Conservation (phyloP, 2,329 filamentous ascomycete genomes). For the Nannizziopsis barbatae region DNA sequence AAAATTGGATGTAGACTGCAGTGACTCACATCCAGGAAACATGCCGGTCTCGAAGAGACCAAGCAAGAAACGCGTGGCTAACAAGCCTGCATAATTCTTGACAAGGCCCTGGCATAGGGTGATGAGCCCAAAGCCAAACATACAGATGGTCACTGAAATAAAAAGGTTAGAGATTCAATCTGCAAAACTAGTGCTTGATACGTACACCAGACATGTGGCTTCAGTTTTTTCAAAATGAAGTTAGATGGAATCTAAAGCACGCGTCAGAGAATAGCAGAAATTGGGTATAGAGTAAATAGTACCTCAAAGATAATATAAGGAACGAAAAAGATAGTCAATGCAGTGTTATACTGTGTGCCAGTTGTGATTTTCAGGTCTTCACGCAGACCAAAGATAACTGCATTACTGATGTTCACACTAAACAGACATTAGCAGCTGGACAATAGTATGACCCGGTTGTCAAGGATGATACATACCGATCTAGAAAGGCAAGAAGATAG, state of each 20-base stretch:
- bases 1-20: conserved; percentile 11
- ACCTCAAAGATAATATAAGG: conserved; percentile 53
- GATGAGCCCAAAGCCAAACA: conserved; percentile 70
- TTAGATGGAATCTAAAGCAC: conserved; percentile 57
- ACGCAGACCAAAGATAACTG: conserved; percentile 54
- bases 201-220: conserved; percentile 55
- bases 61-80: conserved; percentile 75
- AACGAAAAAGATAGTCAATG: conserved; percentile 70
- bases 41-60: conserved; percentile 67
- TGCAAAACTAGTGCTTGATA: conserved; percentile 5
- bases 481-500: conserved; percentile 59
- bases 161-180: background rate
- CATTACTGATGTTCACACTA: conserved; percentile 70
- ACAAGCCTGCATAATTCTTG: conserved; percentile 62
- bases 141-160: conserved; percentile 55
- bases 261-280: background rate
- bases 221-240: conserved; percentile 57
- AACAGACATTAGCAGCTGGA: conserved; percentile 2
- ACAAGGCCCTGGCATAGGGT: conserved; percentile 68
- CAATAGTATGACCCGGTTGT: background rate
- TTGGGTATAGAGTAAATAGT: conserved; percentile 39
- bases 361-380: conserved; percentile 48
- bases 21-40: conserved; percentile 49
- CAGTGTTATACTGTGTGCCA: conserved; percentile 57
- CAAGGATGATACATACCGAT: conserved; percentile 29